Evolutionary conservation across 495 filamentous ascomycete genomes (phyloP).

Genomic region (Ramalina intermedia): DNA sequence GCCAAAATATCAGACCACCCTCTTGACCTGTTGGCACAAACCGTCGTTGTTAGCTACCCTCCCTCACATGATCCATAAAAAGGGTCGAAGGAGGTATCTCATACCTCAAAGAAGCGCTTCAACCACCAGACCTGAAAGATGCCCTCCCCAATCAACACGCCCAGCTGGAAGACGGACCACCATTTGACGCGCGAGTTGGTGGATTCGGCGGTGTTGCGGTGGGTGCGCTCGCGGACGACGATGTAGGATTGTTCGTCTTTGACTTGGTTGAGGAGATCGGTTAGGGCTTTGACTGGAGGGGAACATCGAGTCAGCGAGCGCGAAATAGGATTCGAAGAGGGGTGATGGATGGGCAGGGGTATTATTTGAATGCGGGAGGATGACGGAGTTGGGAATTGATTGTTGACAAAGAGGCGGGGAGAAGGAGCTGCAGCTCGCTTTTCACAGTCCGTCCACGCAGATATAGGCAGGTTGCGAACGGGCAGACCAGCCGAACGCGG

Average conservation of each 20-base stretch:
- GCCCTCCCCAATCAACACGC: slow-evolving; percentile 78
- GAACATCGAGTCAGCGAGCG: too few species aligned
- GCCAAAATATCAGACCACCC: not conserved
- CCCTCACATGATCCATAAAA: not conserved
- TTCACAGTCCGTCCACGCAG: too few species aligned
- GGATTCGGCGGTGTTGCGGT: slow-evolving; percentile 96
- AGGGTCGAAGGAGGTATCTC: too few species aligned
- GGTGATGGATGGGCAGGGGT: too few species aligned
- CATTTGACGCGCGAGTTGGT: slow-evolving; percentile 95
- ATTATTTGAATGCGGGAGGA: too few species aligned
- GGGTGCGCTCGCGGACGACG: slow-evolving; percentile 82
- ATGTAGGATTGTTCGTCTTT: slow-evolving; percentile 98
- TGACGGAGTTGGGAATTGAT: too few species aligned
- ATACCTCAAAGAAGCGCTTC: slow-evolving; percentile 95
- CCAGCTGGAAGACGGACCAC: slow-evolving; percentile 97
- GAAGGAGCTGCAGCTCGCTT: too few species aligned
- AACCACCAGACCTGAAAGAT: slow-evolving; percentile 99
- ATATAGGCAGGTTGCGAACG: too few species aligned
- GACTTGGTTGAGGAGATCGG: slow-evolving; percentile 75
- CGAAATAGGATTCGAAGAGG: too few species aligned
- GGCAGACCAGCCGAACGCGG: too few species aligned
- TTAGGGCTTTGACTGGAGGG: slow-evolving; percentile 64
- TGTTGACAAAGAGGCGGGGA: too few species aligned
- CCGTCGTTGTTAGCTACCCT: not conserved
- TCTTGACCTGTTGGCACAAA: not conserved